These are phyloP conservation scores for Chrysanthemum makinoi DNA, from an alignment of 129 eudicot species.

Conservation along the genomic window DNA sequence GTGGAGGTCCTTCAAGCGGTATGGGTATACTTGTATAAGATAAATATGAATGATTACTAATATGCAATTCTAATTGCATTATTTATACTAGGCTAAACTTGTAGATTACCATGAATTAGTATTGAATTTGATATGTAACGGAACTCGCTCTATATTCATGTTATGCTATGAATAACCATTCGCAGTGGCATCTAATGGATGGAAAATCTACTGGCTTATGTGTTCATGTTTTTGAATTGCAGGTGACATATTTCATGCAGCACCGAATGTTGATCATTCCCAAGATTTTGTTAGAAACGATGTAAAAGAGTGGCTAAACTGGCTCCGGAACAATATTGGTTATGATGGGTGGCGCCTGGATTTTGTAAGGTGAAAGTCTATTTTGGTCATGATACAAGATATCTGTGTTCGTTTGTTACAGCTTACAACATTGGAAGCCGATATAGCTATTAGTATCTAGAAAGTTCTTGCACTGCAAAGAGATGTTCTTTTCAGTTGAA, in stretches of 20 bases:
- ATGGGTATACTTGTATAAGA: slow-evolving; percentile 19
- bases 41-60: slow-evolving; percentile 9
- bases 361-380: slow-evolving; percentile 58
- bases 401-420: no score
- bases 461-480: no score
- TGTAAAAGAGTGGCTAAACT: slow-evolving; percentile 58
- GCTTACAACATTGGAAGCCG: no score
- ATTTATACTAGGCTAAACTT: slow-evolving; percentile 9
- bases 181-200: background rate
- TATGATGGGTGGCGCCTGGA: slow-evolving; percentile 85
- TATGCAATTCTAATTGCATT: slow-evolving; percentile 15
- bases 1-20: slow-evolving; percentile 61
- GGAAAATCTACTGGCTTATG: slow-evolving; percentile 8
- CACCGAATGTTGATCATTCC: slow-evolving; percentile 73
- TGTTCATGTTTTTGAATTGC: slow-evolving; percentile 27
- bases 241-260: slow-evolving; percentile 82
- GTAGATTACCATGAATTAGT: background rate
- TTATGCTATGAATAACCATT: slow-evolving; percentile 7
- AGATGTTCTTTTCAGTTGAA: background rate
- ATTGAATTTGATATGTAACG: background rate
- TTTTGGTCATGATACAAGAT: background rate
- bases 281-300: slow-evolving; percentile 62
- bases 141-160: background rate
- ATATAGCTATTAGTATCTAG: no score
- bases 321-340: slow-evolving; percentile 60